Percentiles rank a stretch among this genome's conserved stretches.
phyloP scores from a whole-genome alignment of 768 basidiomycete genomes.

The Infundibulicybe gibba region DNA sequence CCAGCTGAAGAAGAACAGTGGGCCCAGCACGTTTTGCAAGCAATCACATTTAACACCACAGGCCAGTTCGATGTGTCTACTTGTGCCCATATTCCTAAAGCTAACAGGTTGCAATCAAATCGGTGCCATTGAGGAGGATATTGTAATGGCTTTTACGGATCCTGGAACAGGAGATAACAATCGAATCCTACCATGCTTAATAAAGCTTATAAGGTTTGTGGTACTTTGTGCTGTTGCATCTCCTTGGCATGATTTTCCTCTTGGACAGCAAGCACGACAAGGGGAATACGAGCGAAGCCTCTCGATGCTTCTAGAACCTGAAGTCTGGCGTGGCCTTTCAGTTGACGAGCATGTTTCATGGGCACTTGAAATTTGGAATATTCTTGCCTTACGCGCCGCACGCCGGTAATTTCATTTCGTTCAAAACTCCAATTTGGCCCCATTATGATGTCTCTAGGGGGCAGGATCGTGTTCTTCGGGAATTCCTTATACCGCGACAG shows the following conservation, averaged over 20 bases:
- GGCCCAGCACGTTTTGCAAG: constrained; percentile 72
- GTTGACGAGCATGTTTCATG: constrained; percentile 67
- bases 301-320: constrained; percentile 59
- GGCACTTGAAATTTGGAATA: constrained; percentile 77
- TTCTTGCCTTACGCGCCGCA: constrained; percentile 62
- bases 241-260: background rate
- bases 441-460: constrained; percentile 36
- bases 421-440: constrained; percentile 1
- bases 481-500: constrained; percentile 61
- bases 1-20: constrained; percentile 60
- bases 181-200: constrained; percentile 58
- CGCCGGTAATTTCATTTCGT: constrained; percentile 48
- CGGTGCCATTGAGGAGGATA: constrained; percentile 61
- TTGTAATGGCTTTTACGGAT: constrained; percentile 65
- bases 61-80: constrained; percentile 35
- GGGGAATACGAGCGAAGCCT: constrained; percentile 64
- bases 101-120: constrained; percentile 61
- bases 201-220: constrained; percentile 59
- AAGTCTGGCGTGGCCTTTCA: constrained; percentile 66
- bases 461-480: constrained; percentile 61
- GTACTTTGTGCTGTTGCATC: background rate
- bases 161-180: constrained; percentile 57
- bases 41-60: constrained; percentile 65
- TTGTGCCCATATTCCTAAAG: constrained; percentile 5
- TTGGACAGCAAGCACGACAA: constrained; percentile 57